These are phyloP conservation scores for Vitis amurensis DNA, from an alignment of 164 flowering plant genomes.

Conservation along the genomic window DNA sequence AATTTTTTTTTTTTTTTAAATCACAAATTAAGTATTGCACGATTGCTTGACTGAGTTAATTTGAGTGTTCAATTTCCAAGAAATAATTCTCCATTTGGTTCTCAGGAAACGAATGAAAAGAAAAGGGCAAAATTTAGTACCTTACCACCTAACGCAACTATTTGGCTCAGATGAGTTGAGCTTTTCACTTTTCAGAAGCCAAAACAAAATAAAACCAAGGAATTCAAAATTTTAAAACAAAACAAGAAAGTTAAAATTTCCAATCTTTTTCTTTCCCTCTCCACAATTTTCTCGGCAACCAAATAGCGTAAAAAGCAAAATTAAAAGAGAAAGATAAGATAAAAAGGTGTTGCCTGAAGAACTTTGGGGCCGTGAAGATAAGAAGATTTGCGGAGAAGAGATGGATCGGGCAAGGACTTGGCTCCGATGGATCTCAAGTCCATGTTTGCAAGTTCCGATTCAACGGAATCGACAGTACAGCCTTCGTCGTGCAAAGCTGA, in stretches of 20 bases:
- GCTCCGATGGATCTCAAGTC: constrained; percentile 73
- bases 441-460: constrained; percentile 67
- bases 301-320: not conserved
- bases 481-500: constrained; percentile 28
- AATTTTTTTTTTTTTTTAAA: no score
- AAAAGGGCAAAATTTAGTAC: no score
- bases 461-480: constrained; percentile 36
- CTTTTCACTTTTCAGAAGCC: no score
- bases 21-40: not conserved
- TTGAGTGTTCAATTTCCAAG: no score
- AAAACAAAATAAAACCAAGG: no score
- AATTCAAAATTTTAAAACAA: not conserved
- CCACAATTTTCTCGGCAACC: not conserved
- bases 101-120: no score
- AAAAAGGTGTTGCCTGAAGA: constrained; percentile 56
- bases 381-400: constrained; percentile 43
- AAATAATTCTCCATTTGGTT: no score
- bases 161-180: no score
- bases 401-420: constrained; percentile 65
- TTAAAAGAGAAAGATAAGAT: constrained; percentile 1
- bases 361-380: constrained; percentile 71
- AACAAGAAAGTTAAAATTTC: no score
- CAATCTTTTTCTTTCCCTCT: not conserved
- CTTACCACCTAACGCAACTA: no score
- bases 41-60: no score